Evolutionary conservation across 2,329 filamentous ascomycete genomes (phyloP).

Genomic region (Botrytis sinoallii): DNA sequence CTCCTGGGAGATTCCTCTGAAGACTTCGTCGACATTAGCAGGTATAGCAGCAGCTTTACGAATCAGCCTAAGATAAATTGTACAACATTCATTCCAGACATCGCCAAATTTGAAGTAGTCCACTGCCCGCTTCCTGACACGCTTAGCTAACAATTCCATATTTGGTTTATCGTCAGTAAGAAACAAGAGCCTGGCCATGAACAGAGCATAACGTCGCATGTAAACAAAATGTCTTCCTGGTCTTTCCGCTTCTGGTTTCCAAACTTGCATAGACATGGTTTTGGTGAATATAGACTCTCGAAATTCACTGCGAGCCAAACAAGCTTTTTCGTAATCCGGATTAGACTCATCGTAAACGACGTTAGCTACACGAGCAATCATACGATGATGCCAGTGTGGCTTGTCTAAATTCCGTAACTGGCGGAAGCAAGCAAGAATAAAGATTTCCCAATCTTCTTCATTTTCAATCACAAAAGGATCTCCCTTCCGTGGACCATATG

Average conservation of each 20-base stretch:
- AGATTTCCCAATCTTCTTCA: constrained; percentile 55
- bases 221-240: constrained; percentile 71
- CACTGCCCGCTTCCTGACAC: constrained; percentile 60
- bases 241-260: constrained; percentile 69
- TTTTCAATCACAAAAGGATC: constrained; percentile 32
- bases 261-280: constrained; percentile 70
- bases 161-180: constrained; percentile 59
- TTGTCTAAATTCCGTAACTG: constrained; percentile 54
- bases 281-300: constrained; percentile 72
- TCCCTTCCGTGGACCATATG: constrained; percentile 34
- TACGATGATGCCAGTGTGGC: constrained; percentile 72
- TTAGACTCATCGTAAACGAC: constrained; percentile 56
- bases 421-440: constrained; percentile 48
- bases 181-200: constrained; percentile 61
- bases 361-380: constrained; percentile 60
- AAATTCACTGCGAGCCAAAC: constrained; percentile 61
- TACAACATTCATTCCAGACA: constrained; percentile 35
- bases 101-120: constrained; percentile 43
- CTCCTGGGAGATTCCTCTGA: constrained; percentile 61
- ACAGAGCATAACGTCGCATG: constrained; percentile 65
- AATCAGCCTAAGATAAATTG: constrained; percentile 45
- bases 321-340: constrained; percentile 45
- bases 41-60: constrained; percentile 55
- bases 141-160: constrained; percentile 61
- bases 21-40: constrained; percentile 63